A percentile compares a stretch with the other conserved stretches of the same genome.
Evolutionary conservation across 352 stramenopile genomes (phyloP).

Genomic region (Phytophthora brassicae): DNA sequence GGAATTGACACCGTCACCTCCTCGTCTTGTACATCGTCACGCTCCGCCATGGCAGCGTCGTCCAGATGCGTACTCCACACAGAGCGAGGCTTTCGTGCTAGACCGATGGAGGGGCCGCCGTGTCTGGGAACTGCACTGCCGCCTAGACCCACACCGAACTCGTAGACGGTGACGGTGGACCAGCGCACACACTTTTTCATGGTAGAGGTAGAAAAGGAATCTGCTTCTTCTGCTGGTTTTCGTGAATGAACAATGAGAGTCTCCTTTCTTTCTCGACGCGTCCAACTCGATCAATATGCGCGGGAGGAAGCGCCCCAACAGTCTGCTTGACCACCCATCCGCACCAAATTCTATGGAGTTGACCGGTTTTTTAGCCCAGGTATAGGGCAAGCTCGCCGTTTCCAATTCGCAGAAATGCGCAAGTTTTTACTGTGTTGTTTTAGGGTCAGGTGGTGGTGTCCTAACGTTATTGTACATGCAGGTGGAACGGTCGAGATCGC

Average conservation of each 20-base stretch:
- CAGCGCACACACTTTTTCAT: slow-evolving; percentile 59
- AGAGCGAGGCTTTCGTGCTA: slow-evolving; percentile 45
- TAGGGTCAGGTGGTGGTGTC: slow-evolving; percentile 9
- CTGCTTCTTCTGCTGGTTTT: slow-evolving; percentile 18
- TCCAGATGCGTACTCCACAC: slow-evolving; percentile 54
- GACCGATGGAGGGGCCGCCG: slow-evolving; percentile 51
- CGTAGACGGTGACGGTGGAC: slow-evolving; percentile 66
- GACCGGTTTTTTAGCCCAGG: not conserved
- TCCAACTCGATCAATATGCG: not conserved
- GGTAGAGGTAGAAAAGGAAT: not conserved
- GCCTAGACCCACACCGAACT: slow-evolving; percentile 57
- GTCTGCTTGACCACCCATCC: slow-evolving; percentile 20
- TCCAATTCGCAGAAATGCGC: not conserved
- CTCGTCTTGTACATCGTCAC: slow-evolving; percentile 21
- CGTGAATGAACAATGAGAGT: slow-evolving; percentile 6
- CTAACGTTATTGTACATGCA: slow-evolving; percentile 3
- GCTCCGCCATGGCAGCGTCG: slow-evolving; percentile 18
- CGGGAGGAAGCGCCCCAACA: slow-evolving; percentile 6
- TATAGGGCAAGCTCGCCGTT: not conserved
- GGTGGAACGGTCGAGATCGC: slow-evolving; percentile 27
- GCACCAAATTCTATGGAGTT: slow-evolving; percentile 16
- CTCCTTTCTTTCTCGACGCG: slow-evolving; percentile 19
- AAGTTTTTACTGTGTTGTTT: not conserved
- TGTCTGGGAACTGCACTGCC: slow-evolving; percentile 53
- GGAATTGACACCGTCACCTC: not conserved